Percentiles rank a stretch among this genome's conserved stretches.
Evolutionary conservation across 805 yeast species (phyloP).

Genomic region (Maudiozyma serrabonitensis): DNA sequence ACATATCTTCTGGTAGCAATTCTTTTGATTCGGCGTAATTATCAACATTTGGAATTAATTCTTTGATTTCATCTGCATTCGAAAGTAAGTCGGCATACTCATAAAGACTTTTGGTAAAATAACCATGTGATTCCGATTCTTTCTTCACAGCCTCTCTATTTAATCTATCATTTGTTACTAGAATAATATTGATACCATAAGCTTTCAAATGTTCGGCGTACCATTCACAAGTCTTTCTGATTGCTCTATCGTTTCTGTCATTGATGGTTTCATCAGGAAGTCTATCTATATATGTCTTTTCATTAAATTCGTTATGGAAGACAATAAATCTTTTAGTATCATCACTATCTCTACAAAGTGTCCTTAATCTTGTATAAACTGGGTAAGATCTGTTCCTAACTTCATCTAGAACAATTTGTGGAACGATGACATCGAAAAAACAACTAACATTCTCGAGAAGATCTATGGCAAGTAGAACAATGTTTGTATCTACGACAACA

Average conservation of each 20-base stretch:
- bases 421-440: conserved; percentile 84
- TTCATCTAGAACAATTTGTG: conserved; percentile 91
- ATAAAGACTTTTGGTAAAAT: conserved; percentile 46
- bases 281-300: conserved; percentile 58
- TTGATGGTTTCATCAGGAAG: conserved; percentile 60
- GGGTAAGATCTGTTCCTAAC: conserved; percentile 83
- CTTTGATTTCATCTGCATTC: conserved; percentile 64
- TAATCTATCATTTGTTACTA: conserved; percentile 70
- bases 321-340: conserved; percentile 73
- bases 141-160: conserved; percentile 47
- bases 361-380: conserved; percentile 73
- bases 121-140: conserved; percentile 31
- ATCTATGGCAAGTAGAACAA: conserved; percentile 82
- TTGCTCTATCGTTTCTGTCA: conserved; percentile 87
- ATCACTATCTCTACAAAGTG: conserved; percentile 48
- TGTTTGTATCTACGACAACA: conserved; percentile 77
- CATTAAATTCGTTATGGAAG: conserved; percentile 85
- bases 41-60: conserved; percentile 57
- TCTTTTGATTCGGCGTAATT: conserved; percentile 21
- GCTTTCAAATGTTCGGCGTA: conserved; percentile 53
- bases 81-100: conserved; percentile 67
- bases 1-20: conserved; percentile 13
- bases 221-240: conserved; percentile 66
- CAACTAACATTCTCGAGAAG: conserved; percentile 66
- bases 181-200: conserved; percentile 37